Percentiles rank a stretch among this genome's conserved stretches.
These are phyloP conservation scores for Leccinum uliginosum DNA, from an alignment of 768 basidiomycete genomes.

Conservation along the genomic window DNA sequence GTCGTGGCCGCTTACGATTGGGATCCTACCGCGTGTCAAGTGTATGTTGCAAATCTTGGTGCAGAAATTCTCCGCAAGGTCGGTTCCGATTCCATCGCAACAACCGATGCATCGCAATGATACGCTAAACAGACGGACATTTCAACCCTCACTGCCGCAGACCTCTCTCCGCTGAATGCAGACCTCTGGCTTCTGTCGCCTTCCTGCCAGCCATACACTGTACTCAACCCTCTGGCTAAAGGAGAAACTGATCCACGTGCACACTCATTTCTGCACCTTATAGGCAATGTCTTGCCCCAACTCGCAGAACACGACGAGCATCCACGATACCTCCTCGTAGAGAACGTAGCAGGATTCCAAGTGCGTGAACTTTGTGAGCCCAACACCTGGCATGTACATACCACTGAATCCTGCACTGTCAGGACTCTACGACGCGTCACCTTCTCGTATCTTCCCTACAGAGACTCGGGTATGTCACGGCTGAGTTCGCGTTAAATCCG, in stretches of 20 bases:
- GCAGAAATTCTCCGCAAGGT: conserved; percentile 38
- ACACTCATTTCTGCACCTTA: conserved; percentile 68
- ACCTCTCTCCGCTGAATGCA: conserved; percentile 46
- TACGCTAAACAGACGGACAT: conserved; percentile 50
- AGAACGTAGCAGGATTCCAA: conserved; percentile 85
- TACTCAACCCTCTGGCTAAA: conserved; percentile 68
- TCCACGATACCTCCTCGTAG: conserved; percentile 62
- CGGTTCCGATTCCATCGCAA: neutral
- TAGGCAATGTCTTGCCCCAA: conserved; percentile 58
- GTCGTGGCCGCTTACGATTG: conserved; percentile 76
- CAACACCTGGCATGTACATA: neutral
- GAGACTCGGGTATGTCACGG: conserved; percentile 49
- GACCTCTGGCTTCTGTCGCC: conserved; percentile 77
- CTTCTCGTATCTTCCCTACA: conserved; percentile 50
- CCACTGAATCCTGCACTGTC: conserved; percentile 9
- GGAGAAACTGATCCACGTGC: conserved; percentile 72
- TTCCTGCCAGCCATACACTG: conserved; percentile 81
- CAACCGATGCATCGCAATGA: conserved; percentile 1
- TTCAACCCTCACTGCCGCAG: conserved; percentile 44
- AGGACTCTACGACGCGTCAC: conserved; percentile 64
- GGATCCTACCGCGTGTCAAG: conserved; percentile 70
- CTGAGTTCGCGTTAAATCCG: conserved; percentile 69
- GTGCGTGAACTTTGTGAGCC: conserved; percentile 35
- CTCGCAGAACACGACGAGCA: conserved; percentile 41
- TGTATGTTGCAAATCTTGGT: conserved; percentile 63